phyloP scores from a whole-genome alignment of 192 early-diverging fungal genomes.

The Rhizophlyctis rosea region DNA sequence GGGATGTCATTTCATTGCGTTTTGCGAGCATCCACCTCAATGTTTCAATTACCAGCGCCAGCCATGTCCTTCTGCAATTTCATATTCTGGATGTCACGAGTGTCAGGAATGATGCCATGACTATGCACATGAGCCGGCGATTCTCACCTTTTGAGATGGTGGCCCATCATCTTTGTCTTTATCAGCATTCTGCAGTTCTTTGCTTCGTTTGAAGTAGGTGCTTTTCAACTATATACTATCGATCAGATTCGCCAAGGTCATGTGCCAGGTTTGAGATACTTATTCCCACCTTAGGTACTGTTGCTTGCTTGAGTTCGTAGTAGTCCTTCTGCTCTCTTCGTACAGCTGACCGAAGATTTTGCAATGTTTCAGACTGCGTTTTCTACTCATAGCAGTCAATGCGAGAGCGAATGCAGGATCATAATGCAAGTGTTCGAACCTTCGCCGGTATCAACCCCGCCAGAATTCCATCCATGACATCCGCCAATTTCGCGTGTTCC shows the following conservation, averaged over 20 bases:
- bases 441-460: conserved; percentile 2
- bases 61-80: conserved; percentile 21
- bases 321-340: conserved; percentile 6
- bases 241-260: too few species aligned
- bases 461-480: background rate
- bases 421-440: background rate
- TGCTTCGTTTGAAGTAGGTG: conserved; percentile 4
- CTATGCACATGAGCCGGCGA: too few species aligned
- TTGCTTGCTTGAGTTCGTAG: conserved; percentile 7
- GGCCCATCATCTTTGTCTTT: conserved; percentile 8
- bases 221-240: background rate
- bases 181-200: conserved; percentile 9
- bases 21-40: too few species aligned
- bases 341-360: conserved; percentile 1
- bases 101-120: too few species aligned
- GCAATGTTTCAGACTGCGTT: conserved; percentile 2
- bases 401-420: background rate
- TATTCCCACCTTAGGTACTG: conserved; percentile 9
- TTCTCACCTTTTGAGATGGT: background rate
- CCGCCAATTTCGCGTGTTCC: conserved; percentile 3
- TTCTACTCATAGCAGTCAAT: background rate
- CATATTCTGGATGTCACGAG: conserved; percentile 8
- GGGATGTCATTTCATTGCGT: too few species aligned
- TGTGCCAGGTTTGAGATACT: too few species aligned
- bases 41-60: conserved; percentile 9